A percentile compares a stretch with the other conserved stretches of the same genome.
Evolutionary conservation across 2,329 filamentous ascomycete species (phyloP).

Genomic region (Cordyceps farinosa): DNA sequence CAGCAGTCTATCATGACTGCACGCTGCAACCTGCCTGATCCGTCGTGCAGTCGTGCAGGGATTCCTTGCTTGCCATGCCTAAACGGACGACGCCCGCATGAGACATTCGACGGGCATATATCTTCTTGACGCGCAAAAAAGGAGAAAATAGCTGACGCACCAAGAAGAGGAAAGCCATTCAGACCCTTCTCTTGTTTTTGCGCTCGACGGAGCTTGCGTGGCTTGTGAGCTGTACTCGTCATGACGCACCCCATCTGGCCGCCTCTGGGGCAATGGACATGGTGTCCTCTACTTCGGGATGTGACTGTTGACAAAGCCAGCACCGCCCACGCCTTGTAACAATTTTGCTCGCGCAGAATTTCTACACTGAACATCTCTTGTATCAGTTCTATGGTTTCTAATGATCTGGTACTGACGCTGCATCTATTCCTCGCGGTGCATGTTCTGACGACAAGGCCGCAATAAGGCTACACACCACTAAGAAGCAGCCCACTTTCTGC

Average conservation of each 20-base stretch:
- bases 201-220: background rate
- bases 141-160: too few relatives aligned
- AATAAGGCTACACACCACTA: background rate
- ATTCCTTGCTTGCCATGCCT: background rate
- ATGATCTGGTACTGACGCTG: too few relatives aligned
- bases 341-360: background rate
- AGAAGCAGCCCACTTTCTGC: background rate
- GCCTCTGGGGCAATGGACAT: slow-evolving; percentile 22
- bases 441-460: background rate
- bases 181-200: background rate
- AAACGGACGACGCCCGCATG: background rate
- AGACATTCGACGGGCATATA: too few relatives aligned
- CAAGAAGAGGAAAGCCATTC: too few relatives aligned
- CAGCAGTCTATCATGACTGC: too few relatives aligned
- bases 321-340: background rate
- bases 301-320: background rate
- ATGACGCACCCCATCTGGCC: background rate
- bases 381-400: too few relatives aligned
- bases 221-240: slow-evolving; percentile 7
- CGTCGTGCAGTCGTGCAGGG: too few relatives aligned
- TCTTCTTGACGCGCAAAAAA: background rate
- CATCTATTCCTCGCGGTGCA: background rate
- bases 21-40: too few relatives aligned
- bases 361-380: background rate
- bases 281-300: slow-evolving; percentile 22